These are phyloP conservation scores for Dorcoceras hygrometricum DNA, from an alignment of 257 asterid genomes.

Conservation along the genomic window DNA sequence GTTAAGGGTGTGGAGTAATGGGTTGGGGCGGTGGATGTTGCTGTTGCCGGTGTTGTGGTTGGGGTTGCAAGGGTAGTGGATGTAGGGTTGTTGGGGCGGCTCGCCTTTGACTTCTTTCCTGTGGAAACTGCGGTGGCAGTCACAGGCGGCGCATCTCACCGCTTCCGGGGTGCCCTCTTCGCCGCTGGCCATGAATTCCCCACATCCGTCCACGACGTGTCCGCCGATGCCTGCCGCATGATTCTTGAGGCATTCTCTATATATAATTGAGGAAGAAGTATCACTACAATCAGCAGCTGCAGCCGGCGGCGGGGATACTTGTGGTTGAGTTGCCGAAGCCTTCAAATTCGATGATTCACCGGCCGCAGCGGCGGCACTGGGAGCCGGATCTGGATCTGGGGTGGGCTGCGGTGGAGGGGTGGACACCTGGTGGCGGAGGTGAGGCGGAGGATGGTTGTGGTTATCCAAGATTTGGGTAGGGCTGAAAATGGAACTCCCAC, in stretches of 20 bases:
- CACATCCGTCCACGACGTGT: constrained; percentile 75
- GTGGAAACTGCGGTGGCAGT: constrained; percentile 90
- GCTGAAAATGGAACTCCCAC: constrained; percentile 45
- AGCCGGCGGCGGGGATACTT: background rate
- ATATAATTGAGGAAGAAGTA: constrained; percentile 24
- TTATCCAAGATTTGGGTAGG: constrained; percentile 72
- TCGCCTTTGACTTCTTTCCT: constrained; percentile 49
- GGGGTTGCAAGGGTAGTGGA: constrained; percentile 2
- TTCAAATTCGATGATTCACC: constrained; percentile 10
- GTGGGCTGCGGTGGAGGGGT: background rate
- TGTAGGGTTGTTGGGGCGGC: constrained; percentile 19
- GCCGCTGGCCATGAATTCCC: constrained; percentile 90
- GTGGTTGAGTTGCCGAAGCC: background rate
- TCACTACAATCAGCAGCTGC: background rate
- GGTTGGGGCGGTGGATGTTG: background rate
- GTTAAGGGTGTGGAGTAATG: constrained; percentile 4
- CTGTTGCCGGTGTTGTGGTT: background rate
- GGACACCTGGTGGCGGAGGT: background rate
- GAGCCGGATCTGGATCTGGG: constrained; percentile 60
- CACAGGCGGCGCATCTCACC: constrained; percentile 77
- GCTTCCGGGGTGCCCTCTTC: constrained; percentile 57
- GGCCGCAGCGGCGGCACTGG: background rate
- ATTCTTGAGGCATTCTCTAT: constrained; percentile 76
- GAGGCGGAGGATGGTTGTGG: background rate
- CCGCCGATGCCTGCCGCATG: constrained; percentile 81